phyloP scores from a whole-genome alignment of 176 grass and related monocot genomes.

The maize (Zea mays) region Zm-B73-REFERENCE-NAM-5.0 NC_050099.1:39985501-39986000 shows the following conservation, averaged over 20 bases:
- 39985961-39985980: not conserved
- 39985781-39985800: not conserved
- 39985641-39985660: not conserved
- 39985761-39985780: slow-evolving; percentile 30
- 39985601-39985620: not conserved
- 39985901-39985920: slow-evolving; percentile 19
- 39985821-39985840: not conserved
- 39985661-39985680: slow-evolving; percentile 43
- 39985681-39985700: slow-evolving; percentile 67
- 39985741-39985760: slow-evolving; percentile 38
- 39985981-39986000: slow-evolving; percentile 21
- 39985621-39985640: not conserved
- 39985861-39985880: not conserved
- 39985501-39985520: slow-evolving; percentile 85
- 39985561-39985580: slow-evolving; percentile 68
- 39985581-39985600: not conserved
- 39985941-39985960: slow-evolving; percentile 7
- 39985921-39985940: slow-evolving; percentile 13
- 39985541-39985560: slow-evolving; percentile 78
- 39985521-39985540: slow-evolving; percentile 76
- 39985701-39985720: slow-evolving; percentile 81
- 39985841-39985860: not conserved
- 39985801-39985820: not conserved
- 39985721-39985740: slow-evolving; percentile 71
- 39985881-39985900: slow-evolving; percentile 8